These are phyloP conservation scores for Sporothrix euskadiensis DNA, from an alignment of 2,329 filamentous ascomycete species.

Conservation along the genomic window DNA sequence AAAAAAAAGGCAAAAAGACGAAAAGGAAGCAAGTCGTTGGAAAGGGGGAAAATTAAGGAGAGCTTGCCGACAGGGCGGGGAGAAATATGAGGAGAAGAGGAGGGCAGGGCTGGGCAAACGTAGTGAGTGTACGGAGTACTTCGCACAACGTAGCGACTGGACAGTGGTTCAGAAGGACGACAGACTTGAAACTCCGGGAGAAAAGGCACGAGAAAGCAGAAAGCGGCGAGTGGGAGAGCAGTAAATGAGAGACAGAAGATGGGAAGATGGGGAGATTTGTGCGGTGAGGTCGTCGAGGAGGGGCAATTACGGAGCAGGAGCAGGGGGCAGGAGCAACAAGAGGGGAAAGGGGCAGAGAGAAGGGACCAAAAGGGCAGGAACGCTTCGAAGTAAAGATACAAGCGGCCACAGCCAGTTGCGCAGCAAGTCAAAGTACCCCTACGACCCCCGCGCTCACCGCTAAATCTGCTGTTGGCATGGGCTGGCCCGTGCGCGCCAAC, in stretches of 20 bases:
- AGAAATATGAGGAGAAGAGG: slow-evolving; percentile 3
- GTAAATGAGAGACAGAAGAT: slow-evolving; percentile 18
- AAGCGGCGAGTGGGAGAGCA: neutral
- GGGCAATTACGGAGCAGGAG: slow-evolving; percentile 23
- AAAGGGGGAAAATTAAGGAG: slow-evolving; percentile 14
- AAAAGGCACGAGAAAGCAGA: neutral
- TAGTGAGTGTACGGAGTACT: neutral
- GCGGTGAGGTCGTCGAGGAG: slow-evolving; percentile 30
- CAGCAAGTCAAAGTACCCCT: neutral
- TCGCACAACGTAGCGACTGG: neutral
- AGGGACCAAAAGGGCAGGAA: slow-evolving; percentile 5
- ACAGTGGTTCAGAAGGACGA: neutral
- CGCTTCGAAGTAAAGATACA: slow-evolving; percentile 5
- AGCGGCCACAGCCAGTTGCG: neutral
- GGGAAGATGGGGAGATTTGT: slow-evolving; percentile 23
- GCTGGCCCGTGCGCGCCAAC: slow-evolving; percentile 31
- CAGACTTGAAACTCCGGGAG: slow-evolving; percentile 15
- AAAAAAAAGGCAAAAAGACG: slow-evolving; percentile 6
- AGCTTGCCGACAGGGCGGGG: slow-evolving; percentile 15
- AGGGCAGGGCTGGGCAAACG: slow-evolving; percentile 17
- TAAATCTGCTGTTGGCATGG: slow-evolving; percentile 23
- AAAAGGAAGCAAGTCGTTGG: slow-evolving; percentile 15
- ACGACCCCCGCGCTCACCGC: slow-evolving; percentile 28
- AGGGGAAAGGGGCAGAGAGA: slow-evolving; percentile 22
- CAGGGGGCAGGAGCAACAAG: slow-evolving; percentile 1